Percentiles rank a stretch among this genome's conserved stretches.
Evolutionary conservation across 306 rosid genomes (phyloP).

Genomic region (Mucuna pruriens): DNA sequence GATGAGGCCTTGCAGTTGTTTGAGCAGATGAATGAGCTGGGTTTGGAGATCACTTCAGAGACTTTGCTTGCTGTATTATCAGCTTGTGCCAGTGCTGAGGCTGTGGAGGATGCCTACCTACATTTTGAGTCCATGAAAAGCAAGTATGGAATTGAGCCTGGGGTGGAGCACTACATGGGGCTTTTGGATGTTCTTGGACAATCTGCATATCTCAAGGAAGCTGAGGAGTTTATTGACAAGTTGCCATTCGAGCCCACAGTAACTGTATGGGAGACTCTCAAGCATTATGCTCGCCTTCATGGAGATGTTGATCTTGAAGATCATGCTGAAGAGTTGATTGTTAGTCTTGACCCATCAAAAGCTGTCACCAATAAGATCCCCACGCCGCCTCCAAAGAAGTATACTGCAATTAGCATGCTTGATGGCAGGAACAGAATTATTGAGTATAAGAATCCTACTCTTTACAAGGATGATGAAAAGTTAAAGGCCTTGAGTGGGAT

Average conservation of each 20-base stretch:
- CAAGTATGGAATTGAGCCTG: constrained; percentile 65
- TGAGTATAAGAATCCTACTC: constrained; percentile 75
- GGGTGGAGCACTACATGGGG: constrained; percentile 71
- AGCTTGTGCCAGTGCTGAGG: constrained; percentile 88
- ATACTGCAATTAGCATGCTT: constrained; percentile 71
- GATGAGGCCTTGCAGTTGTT: constrained; percentile 86
- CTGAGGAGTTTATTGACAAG: constrained; percentile 62
- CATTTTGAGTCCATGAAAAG: constrained; percentile 73
- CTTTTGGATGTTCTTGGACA: constrained; percentile 80
- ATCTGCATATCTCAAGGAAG: constrained; percentile 79
- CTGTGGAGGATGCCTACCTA: constrained; percentile 79
- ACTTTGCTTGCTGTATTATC: constrained; percentile 72
- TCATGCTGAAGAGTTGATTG: constrained; percentile 69
- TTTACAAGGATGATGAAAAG: constrained; percentile 85
- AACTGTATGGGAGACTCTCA: constrained; percentile 66
- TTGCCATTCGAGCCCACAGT: constrained; percentile 68
- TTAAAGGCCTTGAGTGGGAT: constrained; percentile 64
- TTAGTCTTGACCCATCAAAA: constrained; percentile 70
- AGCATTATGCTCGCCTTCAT: constrained; percentile 71
- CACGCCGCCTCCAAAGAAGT: constrained; percentile 77
- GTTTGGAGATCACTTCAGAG: constrained; percentile 63
- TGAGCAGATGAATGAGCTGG: constrained; percentile 77
- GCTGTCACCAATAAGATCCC: constrained; percentile 60
- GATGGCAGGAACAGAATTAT: constrained; percentile 71
- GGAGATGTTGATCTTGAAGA: constrained; percentile 89